Conservation (phyloP, 2,329 filamentous ascomycete species). For the Talaromyces sp. region DNA sequence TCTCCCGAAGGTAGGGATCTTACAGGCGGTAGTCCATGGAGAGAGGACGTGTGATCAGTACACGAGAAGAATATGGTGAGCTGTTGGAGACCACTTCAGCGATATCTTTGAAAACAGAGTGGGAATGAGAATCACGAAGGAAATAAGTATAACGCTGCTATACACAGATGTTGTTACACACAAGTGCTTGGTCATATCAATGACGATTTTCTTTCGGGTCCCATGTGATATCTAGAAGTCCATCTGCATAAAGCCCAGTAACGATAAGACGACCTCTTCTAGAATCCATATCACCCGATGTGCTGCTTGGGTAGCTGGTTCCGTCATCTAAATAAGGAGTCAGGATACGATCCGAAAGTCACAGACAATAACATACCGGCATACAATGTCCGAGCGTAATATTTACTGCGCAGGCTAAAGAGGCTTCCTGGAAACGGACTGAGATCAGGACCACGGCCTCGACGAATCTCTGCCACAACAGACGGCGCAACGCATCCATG, state of each 20-base stretch:
- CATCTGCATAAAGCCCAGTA: constrained; percentile 17
- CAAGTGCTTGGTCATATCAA: not conserved
- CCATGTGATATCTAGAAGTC: constrained; percentile 19
- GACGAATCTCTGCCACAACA: constrained; percentile 18
- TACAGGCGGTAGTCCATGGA: constrained; percentile 4
- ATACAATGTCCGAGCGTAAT: constrained; percentile 16
- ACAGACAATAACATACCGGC: constrained; percentile 10
- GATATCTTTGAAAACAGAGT: not conserved
- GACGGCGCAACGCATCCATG: constrained; percentile 16
- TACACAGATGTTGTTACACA: not conserved
- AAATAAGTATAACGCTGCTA: not conserved
- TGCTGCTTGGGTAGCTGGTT: constrained; percentile 15
- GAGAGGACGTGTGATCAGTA: not conserved
- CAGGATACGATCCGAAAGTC: not conserved
- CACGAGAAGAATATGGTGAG: not conserved
- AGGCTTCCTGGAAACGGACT: constrained; percentile 17
- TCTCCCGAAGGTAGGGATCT: constrained; percentile 4
- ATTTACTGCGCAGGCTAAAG: constrained; percentile 11
- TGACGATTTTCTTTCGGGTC: constrained; percentile 13
- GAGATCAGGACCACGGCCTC: constrained; percentile 15
- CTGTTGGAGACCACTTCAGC: not conserved
- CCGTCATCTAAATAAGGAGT: constrained; percentile 15
- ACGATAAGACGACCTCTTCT: constrained; percentile 17
- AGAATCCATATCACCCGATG: constrained; percentile 17
- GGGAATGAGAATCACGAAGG: not conserved